phyloP scores from a whole-genome alignment of 805 yeast genomes.

The Wickerhamiella lipophila region DNA sequence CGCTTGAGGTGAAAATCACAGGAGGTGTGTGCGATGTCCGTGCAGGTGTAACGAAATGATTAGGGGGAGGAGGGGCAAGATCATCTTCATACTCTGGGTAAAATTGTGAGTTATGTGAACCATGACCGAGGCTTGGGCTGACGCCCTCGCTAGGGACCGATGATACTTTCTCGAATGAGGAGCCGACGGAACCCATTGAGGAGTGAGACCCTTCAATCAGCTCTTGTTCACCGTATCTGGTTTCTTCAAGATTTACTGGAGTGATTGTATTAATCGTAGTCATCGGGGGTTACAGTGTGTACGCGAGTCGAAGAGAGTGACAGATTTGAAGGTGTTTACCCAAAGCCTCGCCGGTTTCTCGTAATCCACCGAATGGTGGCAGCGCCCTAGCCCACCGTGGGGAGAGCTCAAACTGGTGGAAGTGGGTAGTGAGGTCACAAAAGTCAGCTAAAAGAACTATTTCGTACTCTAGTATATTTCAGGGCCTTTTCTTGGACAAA shows the following conservation, averaged over 20 bases:
- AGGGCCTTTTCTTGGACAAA: too few relatives aligned
- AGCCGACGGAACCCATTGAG: neutral
- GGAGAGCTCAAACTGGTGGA: too few relatives aligned
- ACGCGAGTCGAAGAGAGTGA: neutral
- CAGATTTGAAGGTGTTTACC: neutral
- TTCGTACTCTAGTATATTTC: too few relatives aligned
- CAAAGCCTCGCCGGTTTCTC: neutral
- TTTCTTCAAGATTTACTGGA: neutral
- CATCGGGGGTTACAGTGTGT: neutral
- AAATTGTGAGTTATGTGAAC: neutral
- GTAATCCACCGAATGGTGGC: neutral
- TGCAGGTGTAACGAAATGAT: neutral
- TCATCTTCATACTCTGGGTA: neutral
- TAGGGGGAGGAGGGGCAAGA: neutral
- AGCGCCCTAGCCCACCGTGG: neutral
- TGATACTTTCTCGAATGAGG: neutral
- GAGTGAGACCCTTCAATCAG: neutral
- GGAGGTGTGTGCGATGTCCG: slow-evolving; percentile 1
- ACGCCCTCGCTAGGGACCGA: neutral
- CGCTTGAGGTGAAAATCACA: neutral
- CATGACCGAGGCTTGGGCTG: neutral
- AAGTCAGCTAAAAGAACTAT: too few relatives aligned
- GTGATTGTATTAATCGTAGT: neutral
- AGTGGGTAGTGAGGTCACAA: too few relatives aligned
- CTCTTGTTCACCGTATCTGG: neutral